Evolutionary conservation across 371 early-diverging fungal genomes (phyloP), one percentile per base, ranked within the genome.

Genomic region (Mucor velutinosus): DNA sequence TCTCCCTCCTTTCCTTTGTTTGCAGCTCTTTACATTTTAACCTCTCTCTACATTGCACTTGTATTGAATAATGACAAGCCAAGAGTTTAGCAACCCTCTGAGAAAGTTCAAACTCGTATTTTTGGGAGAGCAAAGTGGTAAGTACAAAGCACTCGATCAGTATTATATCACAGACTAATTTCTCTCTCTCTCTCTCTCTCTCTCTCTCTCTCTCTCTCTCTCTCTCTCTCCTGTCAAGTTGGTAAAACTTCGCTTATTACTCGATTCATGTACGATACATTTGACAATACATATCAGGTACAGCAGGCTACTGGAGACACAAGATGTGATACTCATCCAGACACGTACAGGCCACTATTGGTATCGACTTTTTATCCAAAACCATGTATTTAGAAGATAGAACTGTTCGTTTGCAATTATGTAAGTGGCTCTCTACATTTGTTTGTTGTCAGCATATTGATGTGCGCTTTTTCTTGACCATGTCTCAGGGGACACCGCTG

Each of bases 171-270:
- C 27, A 19, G n/a, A 15, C 15, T 32, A 14, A 23, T 43, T 60
- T 64, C 8, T 30, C 17, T 43, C 3, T 23, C 14, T 21, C n/a
- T n/a, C n/a, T n/a, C n/a, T n/a, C n/a, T n/a, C n/a, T n/a, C n/a
- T n/a, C n/a, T n/a, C n/a, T n/a, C n/a, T n/a, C n/a, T n/a, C n/a
- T n/a, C n/a, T n/a, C n/a, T n/a, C n/a, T n/a, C n/a, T n/a, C n/a
- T n/a, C n/a, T 64, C 8, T 30, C 17, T 43, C 3, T 23, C 14
- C 14, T n/a, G 17, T 30, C 5, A 29, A 93, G 99, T 98, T 43
- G 99, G 99, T 41, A 99, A 99, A 77, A 99, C 99, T 1, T 96
- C 97, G 3, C 87, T 99, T 43, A 98, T 99, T 69, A 97, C 98
- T 21, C 90, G 97, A 19, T 97, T 97, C 77, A 97, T 97, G 98